Evolutionary conservation across 768 basidiomycete species (phyloP).

Genomic region (Gautieria morchelliformis): DNA sequence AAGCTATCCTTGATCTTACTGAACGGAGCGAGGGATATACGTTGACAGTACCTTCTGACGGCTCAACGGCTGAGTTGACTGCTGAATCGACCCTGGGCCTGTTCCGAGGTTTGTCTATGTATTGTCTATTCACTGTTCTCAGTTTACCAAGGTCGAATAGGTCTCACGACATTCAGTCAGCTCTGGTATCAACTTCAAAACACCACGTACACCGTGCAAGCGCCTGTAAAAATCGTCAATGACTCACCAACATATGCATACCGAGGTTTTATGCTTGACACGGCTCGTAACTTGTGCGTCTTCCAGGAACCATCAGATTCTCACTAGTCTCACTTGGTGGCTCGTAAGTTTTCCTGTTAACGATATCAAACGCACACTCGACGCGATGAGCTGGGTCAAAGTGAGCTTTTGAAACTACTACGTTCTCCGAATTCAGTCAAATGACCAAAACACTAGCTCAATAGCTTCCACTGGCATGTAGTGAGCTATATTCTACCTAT

Average conservation of each 20-base stretch:
- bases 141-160: conserved; percentile 4
- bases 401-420: conserved; percentile 6
- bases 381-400: conserved; percentile 28
- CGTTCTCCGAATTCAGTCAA: too few relatives aligned
- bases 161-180: conserved; percentile 30
- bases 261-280: conserved; percentile 29
- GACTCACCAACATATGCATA: conserved; percentile 12
- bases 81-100: conserved; percentile 23
- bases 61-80: conserved; percentile 13
- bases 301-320: background rate
- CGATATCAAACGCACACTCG: conserved; percentile 22
- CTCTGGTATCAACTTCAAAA: conserved; percentile 16
- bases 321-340: background rate
- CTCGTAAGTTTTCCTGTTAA: conserved; percentile 12
- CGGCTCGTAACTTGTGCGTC: conserved; percentile 25
- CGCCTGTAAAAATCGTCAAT: conserved; percentile 16
- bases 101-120: conserved; percentile 12
- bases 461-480: conserved; percentile 33
- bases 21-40: conserved; percentile 20
- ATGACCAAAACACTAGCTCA: conserved; percentile 15
- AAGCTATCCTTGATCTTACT: conserved; percentile 3
- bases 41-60: conserved; percentile 18
- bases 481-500: conserved; percentile 21
- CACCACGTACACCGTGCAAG: conserved; percentile 13
- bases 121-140: background rate